Evolutionary conservation across 1,139 yeast genomes (phyloP).

Genomic region (Nakaseomyces nivariensis): DNA sequence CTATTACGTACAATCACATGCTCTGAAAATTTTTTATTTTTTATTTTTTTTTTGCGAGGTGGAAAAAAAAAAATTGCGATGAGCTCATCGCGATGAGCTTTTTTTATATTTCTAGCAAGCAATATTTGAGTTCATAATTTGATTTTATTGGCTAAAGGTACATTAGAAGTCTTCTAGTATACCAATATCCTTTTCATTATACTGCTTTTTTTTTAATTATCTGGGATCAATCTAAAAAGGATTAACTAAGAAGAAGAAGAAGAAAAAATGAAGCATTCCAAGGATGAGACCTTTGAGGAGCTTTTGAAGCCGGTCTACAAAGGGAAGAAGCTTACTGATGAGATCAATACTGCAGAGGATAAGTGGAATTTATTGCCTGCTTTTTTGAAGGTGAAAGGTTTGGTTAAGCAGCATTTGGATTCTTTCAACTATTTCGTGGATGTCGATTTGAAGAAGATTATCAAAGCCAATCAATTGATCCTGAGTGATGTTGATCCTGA

Average conservation of each 20-base stretch:
- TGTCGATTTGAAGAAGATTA: slow-evolving; percentile 82
- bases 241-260: background rate
- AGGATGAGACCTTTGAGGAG: slow-evolving; percentile 57
- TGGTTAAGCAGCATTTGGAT: slow-evolving; percentile 93
- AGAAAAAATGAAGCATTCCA: slow-evolving; percentile 8
- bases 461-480: slow-evolving; percentile 79
- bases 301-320: slow-evolving; percentile 70
- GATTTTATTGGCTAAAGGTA: no score
- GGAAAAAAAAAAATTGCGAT: no score
- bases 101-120: no score
- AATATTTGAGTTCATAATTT: no score
- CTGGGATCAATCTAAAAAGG: no score
- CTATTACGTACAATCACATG: no score
- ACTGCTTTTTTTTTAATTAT: no score
- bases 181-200: no score
- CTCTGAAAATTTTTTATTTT: no score
- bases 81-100: no score
- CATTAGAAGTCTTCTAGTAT: no score
- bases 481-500: slow-evolving; percentile 95
- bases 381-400: slow-evolving; percentile 85
- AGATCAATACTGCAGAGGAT: slow-evolving; percentile 81
- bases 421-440: slow-evolving; percentile 95
- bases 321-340: slow-evolving; percentile 81
- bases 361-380: slow-evolving; percentile 97
- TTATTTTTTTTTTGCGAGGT: no score